Conservation (phyloP, 257 asterid species). For the Agastache rugosa region DNA sequence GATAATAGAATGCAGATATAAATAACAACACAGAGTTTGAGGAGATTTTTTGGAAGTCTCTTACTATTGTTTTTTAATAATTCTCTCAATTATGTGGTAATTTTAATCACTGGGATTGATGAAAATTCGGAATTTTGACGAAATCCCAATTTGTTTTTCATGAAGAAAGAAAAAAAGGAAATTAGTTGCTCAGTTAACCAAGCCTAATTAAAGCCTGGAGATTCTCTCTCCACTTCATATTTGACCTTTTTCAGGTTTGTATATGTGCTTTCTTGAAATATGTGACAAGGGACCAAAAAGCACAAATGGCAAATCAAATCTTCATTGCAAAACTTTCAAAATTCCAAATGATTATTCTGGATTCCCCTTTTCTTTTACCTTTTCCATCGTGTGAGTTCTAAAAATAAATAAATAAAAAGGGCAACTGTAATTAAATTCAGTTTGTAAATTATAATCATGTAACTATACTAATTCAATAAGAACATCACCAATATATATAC, state of each 20-base stretch:
- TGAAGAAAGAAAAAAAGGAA: neutral
- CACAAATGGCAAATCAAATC: slow-evolving; percentile 42
- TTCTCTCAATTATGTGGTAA: neutral
- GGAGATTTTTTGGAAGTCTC: slow-evolving; percentile 23
- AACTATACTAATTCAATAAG: too few relatives aligned
- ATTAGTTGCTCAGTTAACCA: neutral
- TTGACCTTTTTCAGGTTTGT: slow-evolving; percentile 29
- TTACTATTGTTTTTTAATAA: neutral
- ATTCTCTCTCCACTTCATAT: slow-evolving; percentile 35
- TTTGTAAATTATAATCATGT: too few relatives aligned
- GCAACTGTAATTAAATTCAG: too few relatives aligned
- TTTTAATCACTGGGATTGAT: slow-evolving; percentile 2
- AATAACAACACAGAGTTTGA: slow-evolving; percentile 14
- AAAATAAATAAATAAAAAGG: neutral
- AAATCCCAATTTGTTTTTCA: neutral
- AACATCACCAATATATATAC: too few relatives aligned
- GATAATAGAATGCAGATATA: slow-evolving; percentile 19
- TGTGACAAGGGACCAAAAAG: slow-evolving; percentile 44
- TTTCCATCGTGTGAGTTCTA: neutral
- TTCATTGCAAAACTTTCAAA: slow-evolving; percentile 41
- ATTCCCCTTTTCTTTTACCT: slow-evolving; percentile 11
- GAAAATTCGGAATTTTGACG: neutral
- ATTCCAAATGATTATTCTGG: slow-evolving; percentile 32
- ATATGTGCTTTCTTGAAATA: slow-evolving; percentile 36
- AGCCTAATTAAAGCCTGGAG: slow-evolving; percentile 27